Conservation (phyloP, 1,284 basidiomycete species). For the Xerocomus minutiporus region DNA sequence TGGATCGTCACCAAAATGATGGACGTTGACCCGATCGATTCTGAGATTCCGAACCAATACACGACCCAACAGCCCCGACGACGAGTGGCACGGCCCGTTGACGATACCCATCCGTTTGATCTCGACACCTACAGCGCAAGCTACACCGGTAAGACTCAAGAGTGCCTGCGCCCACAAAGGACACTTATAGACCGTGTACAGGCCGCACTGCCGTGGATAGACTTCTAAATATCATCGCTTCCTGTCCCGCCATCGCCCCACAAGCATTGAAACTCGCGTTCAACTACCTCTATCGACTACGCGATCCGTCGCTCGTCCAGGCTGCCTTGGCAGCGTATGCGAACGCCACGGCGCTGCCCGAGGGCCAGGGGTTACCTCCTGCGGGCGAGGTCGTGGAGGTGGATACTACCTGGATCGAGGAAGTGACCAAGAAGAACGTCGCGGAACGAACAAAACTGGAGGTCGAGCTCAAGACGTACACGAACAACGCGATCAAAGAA, state of each 20-base stretch:
- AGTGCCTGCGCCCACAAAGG: background rate
- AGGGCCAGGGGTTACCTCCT: constrained; percentile 42
- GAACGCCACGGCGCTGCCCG: constrained; percentile 37
- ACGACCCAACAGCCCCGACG: constrained; percentile 9
- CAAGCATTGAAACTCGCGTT: constrained; percentile 66
- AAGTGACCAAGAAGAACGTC: constrained; percentile 54
- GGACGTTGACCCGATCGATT: constrained; percentile 30
- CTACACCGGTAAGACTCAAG: constrained; percentile 27
- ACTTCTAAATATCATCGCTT: constrained; percentile 58
- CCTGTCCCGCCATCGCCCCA: constrained; percentile 61
- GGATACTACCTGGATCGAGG: constrained; percentile 64
- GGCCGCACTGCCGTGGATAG: constrained; percentile 68
- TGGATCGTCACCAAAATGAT: constrained; percentile 18
- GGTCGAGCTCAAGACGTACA: constrained; percentile 85
- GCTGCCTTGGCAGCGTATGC: constrained; percentile 56
- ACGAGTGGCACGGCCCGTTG: constrained; percentile 41
- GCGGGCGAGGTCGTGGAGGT: constrained; percentile 44
- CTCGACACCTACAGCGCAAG: constrained; percentile 49
- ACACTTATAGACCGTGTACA: constrained; percentile 24
- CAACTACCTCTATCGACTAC: constrained; percentile 54
- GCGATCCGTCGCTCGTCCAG: constrained; percentile 60
- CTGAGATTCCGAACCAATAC: constrained; percentile 18
- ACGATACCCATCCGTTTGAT: constrained; percentile 76
- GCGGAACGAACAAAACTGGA: constrained; percentile 72
- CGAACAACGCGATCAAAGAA: constrained; percentile 92